Evolutionary conservation across 2,329 filamentous ascomycete species (phyloP), one percentile per base, ranked within the genome.

Genomic region (Seiridium unicorne): DNA sequence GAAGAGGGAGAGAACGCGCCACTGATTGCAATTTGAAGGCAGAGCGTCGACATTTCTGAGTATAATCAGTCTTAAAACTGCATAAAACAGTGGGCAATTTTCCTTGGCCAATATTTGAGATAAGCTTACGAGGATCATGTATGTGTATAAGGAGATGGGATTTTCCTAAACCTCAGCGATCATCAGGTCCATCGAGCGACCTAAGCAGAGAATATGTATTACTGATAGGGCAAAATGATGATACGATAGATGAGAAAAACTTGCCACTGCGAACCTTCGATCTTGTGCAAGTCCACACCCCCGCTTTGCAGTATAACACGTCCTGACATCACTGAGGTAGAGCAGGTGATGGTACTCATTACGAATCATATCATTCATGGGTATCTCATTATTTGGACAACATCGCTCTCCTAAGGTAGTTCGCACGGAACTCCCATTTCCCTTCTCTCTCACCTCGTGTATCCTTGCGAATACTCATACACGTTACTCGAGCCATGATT

Each of bases 21-120:
- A 3, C 55, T 57, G 4, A 57, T 57, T 9, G 55, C 55, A 5
- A 40, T 57, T 26, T 57, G 31, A 57, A 57, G 18, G 47, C 4
- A 8, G 18, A 18, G n/a, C 5, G 31, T 53, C 26, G 9, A 49
- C 26, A 4, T 44, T n/a, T 7, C 42, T 18, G 13, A n/a, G 6
- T 10, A 49, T 32, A 8, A 9, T 35, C 13, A 9, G 32, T 53
- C n/a, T 13, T 53, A n/a, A n/a, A 53, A 36, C 35, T 38, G 5
- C 49, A 49, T 53, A 38, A 53, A 8, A 38, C 18, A 53, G 34
- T 35, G 34, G 34, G 5, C 32, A 35, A 3, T 53, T 53, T 42
- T 42, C 7, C 13, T 42, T 42, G 13, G 2, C 38, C 7, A 8
- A 42, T 42, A 7, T 42, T 42, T 13, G 13, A 13, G 38, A 42